Evolutionary conservation across 495 filamentous ascomycete species (phyloP).

Genomic region (Oidiodendron maius): DNA sequence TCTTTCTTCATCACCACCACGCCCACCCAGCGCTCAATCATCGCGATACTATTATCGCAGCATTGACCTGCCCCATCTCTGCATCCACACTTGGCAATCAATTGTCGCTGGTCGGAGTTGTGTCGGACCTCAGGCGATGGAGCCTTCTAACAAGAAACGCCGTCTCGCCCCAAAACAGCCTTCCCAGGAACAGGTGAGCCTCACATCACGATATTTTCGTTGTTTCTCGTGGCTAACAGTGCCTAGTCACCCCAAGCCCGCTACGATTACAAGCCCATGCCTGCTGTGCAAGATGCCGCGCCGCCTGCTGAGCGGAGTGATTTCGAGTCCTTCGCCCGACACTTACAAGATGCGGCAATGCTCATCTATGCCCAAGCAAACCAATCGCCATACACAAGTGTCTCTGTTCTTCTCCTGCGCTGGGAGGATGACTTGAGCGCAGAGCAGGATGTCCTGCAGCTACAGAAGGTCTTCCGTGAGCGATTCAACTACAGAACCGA

Average conservation of each 20-base stretch:
- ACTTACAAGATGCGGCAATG: conserved; percentile 51
- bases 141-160: conserved; percentile 27
- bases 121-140: conserved; percentile 23
- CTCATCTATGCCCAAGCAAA: conserved; percentile 41
- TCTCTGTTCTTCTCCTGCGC: conserved; percentile 45
- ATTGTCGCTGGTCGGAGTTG: background rate
- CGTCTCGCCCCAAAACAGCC: conserved; percentile 27
- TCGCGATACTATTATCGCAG: conserved; percentile 9
- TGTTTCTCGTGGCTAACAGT: conserved; percentile 4
- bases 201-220: background rate
- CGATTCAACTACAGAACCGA: conserved; percentile 47
- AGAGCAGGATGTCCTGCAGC: conserved; percentile 38
- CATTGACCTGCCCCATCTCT: background rate
- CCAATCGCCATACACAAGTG: conserved; percentile 38
- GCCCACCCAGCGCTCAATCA: conserved; percentile 11
- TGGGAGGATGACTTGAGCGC: conserved; percentile 49
- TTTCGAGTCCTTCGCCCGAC: conserved; percentile 51
- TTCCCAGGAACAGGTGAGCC: conserved; percentile 23
- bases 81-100: conserved; percentile 5
- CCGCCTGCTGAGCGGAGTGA: conserved; percentile 32
- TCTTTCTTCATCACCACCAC: conserved; percentile 15
- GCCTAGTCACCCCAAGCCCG: conserved; percentile 13
- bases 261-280: conserved; percentile 18
- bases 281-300: conserved; percentile 15
- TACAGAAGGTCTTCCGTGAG: conserved; percentile 46